Conservation (phyloP, 805 yeast species). For the Spathaspora girioi region DNA sequence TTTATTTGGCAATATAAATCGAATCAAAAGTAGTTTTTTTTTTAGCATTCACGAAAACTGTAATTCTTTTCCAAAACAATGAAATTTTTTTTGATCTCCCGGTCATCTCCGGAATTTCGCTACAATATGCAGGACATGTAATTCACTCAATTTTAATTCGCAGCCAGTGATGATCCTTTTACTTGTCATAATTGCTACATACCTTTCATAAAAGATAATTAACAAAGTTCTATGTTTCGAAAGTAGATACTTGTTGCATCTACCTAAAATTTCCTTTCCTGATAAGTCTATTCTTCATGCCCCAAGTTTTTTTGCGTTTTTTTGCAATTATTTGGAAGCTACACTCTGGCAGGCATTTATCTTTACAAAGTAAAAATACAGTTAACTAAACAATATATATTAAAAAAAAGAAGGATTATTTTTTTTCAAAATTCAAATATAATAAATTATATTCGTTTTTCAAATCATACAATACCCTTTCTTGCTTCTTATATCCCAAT, state of each 20-base stretch:
- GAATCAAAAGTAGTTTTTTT: not conserved
- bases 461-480: conserved; percentile 70
- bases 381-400: not conserved
- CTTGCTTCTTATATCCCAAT: conserved; percentile 54
- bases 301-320: no score
- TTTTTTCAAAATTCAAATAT: conserved; percentile 59
- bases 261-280: no score
- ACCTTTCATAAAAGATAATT: no score
- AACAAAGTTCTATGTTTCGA: no score
- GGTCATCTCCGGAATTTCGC: not conserved
- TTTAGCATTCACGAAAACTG: no score
- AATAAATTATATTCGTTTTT: conserved; percentile 65
- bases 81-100: not conserved
- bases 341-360: no score
- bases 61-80: no score
- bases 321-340: no score
- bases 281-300: no score
- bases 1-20: not conserved
- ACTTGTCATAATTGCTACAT: no score
- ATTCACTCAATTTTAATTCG: not conserved
- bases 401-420: not conserved
- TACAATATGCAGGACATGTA: no score
- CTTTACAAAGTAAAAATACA: not conserved
- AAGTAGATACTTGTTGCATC: no score
- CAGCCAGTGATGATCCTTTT: not conserved